Evolutionary conservation across 495 filamentous ascomycete genomes (phyloP), one percentile per base, ranked within the genome.

Genomic region (Penicillium malachiteum): DNA sequence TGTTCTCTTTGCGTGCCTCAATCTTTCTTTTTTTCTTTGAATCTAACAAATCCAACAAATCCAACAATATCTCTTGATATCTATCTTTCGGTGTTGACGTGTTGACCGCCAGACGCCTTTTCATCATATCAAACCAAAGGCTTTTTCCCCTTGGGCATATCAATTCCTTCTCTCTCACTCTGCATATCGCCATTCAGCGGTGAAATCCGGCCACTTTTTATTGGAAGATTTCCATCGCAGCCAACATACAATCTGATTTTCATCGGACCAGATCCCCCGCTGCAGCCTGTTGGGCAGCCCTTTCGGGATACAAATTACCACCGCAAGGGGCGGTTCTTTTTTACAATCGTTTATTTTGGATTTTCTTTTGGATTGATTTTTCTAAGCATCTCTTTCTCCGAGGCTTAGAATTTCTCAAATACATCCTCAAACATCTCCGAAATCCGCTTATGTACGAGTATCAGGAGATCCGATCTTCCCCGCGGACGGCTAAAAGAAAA

Each of bases 381-480:
- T 26, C n/a, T 26, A 26, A 26, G 21, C 1, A 2, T 4, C 21
- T 26, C 21, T 44, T 9, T 14, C 37, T 39, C 14, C 13, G 39
- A 42, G 43, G 43, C 30, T 30, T 46, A 14, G 16, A 34, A 45
- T 26, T 11, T 8, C 4, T 45, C 43, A 41, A 41, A 41, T 26
- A 26, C 1, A 26, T 26, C 21, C 21, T 26, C 21, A 26, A 26
- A 26, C 21, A 26, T 26, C 21, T 26, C 21, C 21, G 21, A 26
- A 26, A 26, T 26, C 21, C 21, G 21, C 21, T 26, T 26, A 26
- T 37, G 34, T 9, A 37, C 34, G 34, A 37, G 34, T 37, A 37
- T 37, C 40, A 43, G 21, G 10, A 39, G 11, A 54, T 60, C 57
- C 48, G 57, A 55, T 40, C 52, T 56, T 60, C 53, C 48, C 49